These are phyloP conservation scores for Raddia distichophylla DNA, from an alignment of 176 grass and related monocot genomes.

Conservation along the genomic window DNA sequence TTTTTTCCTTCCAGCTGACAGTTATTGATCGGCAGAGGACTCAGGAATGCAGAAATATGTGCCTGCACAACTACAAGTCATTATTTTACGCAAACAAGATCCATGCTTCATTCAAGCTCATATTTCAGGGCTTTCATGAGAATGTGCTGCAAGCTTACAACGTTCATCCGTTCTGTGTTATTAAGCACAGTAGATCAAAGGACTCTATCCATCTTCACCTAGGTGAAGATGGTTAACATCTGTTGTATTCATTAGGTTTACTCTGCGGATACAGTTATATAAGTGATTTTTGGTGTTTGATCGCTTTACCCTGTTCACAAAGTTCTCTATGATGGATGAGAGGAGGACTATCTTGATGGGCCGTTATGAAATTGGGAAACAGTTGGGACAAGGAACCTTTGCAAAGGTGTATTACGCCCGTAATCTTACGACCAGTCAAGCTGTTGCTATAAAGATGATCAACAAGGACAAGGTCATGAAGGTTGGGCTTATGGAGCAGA, in stretches of 20 bases:
- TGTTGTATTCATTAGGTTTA: neutral
- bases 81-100: constrained; percentile 39
- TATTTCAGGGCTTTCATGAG: constrained; percentile 22
- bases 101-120: constrained; percentile 34
- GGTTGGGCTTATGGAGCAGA: constrained; percentile 91
- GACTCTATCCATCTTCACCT: constrained; percentile 35
- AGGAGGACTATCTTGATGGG: constrained; percentile 75
- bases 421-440: constrained; percentile 68
- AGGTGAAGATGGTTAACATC: constrained; percentile 54
- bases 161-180: constrained; percentile 10
- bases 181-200: constrained; percentile 39
- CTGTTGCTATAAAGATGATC: constrained; percentile 94
- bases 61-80: constrained; percentile 34
- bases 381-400: constrained; percentile 91
- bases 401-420: constrained; percentile 95
- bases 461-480: constrained; percentile 86
- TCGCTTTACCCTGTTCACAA: neutral
- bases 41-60: constrained; percentile 87
- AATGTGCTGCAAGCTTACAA: constrained; percentile 36
- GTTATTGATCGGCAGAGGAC: constrained; percentile 29
- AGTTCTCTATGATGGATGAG: constrained; percentile 54
- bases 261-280: constrained; percentile 2
- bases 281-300: constrained; percentile 4
- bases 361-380: constrained; percentile 79
- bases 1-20: constrained; percentile 30